These are phyloP conservation scores for Hygrophorus russula DNA, from an alignment of 768 basidiomycete genomes.

Conservation along the genomic window DNA sequence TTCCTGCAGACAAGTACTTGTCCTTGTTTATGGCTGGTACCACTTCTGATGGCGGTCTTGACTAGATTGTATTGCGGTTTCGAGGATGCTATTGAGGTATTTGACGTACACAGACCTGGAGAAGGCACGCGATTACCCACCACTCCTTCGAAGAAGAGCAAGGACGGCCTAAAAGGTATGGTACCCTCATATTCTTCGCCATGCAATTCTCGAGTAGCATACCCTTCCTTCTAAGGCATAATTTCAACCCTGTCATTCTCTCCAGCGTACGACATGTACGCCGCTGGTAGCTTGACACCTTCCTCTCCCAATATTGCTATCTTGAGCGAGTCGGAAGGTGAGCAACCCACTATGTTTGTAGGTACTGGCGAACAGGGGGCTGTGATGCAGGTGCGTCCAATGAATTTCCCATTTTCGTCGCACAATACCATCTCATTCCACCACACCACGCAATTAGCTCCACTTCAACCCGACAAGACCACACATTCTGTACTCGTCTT, in stretches of 20 bases:
- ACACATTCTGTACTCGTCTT: conserved; percentile 68
- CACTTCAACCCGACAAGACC: conserved; percentile 68
- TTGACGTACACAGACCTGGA: conserved; percentile 67
- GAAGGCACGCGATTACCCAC: conserved; percentile 61
- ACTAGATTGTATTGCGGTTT: conserved; percentile 61
- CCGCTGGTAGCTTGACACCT: conserved; percentile 65
- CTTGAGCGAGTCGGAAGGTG: conserved; percentile 48
- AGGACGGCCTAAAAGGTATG: conserved; percentile 79
- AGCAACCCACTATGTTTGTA: conserved; percentile 49
- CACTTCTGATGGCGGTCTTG: neutral
- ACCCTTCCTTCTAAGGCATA: conserved; percentile 40
- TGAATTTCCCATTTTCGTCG: too few relatives aligned
- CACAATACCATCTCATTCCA: too few relatives aligned
- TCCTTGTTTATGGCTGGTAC: neutral
- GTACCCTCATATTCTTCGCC: conserved; percentile 1
- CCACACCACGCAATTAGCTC: conserved; percentile 47
- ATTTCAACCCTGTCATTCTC: conserved; percentile 78
- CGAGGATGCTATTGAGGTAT: conserved; percentile 20
- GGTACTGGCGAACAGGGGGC: conserved; percentile 38
- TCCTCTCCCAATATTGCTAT: conserved; percentile 47
- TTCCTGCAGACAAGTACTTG: conserved; percentile 50
- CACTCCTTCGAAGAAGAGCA: conserved; percentile 64
- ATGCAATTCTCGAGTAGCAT: neutral
- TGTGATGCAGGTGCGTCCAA: conserved; percentile 40
- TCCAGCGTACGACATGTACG: conserved; percentile 54